Evolutionary conservation across 177 flowering plant genomes (phyloP).

Genomic region (Vitis hybrid): DNA sequence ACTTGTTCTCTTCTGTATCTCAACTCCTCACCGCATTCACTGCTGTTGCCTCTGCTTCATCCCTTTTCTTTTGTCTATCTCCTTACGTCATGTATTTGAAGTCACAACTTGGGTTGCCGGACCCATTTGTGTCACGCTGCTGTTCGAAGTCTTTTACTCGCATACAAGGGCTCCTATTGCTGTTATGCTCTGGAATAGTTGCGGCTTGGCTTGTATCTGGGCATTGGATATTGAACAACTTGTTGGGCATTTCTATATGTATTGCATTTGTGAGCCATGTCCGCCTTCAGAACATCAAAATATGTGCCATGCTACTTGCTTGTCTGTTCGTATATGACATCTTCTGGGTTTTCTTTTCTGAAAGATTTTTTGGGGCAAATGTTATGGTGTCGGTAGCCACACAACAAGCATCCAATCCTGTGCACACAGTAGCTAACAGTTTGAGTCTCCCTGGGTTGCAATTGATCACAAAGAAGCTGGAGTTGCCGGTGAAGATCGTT

Average conservation of each 20-base stretch:
- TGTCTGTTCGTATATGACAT: slow-evolving; percentile 91
- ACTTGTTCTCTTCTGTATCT: slow-evolving; percentile 86
- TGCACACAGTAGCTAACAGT: slow-evolving; percentile 87
- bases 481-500: slow-evolving; percentile 90
- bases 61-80: slow-evolving; percentile 83
- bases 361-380: slow-evolving; percentile 92
- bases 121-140: slow-evolving; percentile 73
- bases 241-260: slow-evolving; percentile 88
- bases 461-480: slow-evolving; percentile 82
- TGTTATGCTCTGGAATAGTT: slow-evolving; percentile 51
- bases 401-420: slow-evolving; percentile 92
- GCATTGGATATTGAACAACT: slow-evolving; percentile 87
- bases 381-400: slow-evolving; percentile 98
- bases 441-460: slow-evolving; percentile 92
- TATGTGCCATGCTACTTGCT: slow-evolving; percentile 88
- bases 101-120: slow-evolving; percentile 54
- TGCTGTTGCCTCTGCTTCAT: slow-evolving; percentile 72
- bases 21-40: slow-evolving; percentile 89
- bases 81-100: slow-evolving; percentile 60
- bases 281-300: slow-evolving; percentile 90
- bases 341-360: slow-evolving; percentile 97
- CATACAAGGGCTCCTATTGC: slow-evolving; percentile 55
- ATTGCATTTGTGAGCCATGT: slow-evolving; percentile 96
- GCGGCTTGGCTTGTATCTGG: slow-evolving; percentile 89
- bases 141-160: slow-evolving; percentile 82